Evolutionary conservation across 2,329 filamentous ascomycete species (phyloP), one percentile per base, ranked within the genome.

Genomic region (Akanthomyces muscarius): DNA sequence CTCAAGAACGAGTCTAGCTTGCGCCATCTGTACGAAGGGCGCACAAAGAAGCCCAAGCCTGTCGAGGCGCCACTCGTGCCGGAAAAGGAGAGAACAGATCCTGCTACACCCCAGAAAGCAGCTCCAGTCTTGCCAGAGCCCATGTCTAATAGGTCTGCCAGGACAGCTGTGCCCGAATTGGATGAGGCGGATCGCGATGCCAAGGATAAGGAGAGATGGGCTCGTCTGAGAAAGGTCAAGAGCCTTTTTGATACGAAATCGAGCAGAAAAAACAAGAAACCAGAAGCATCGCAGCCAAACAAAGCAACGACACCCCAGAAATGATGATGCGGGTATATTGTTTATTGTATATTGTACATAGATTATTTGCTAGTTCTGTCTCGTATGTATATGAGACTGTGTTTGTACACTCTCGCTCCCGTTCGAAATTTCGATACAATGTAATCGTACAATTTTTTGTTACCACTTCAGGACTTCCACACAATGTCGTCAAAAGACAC

Each of bases 151-250:
- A 18, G 36, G 4, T 41, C 28, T 8, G 36, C 47, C 30, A 62
- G 41, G 18, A 25, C 48, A 11, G 28, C 38, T 1, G 47, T 28
- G 11, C 62, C 47, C 5, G 71, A 72, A 28, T 69, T 80, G 11
- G 78, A 83, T 23, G 78, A 81, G 52, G 77, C 76, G 45, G 73
- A 73, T 0, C 76, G 80, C 30, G 79, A 81, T 53, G 80, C 77
- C 51, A 89, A 89, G 71, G 89, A 91, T 65, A 89, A 89, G 72
- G 87, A 89, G 74, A 81, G 89, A 66, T 91, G 88, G 88, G 84
- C 87, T n/a, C 82, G 87, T 67, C 75, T 92, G 66, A 83, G 87
- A 69, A 83, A 85, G 63, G 87, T 92, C 63, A 89, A 89, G 79
- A 90, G 87, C 70, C 75, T 90, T 53, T 86, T 92, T 69, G 86